These are phyloP conservation scores for Purpureocillium lavendulum DNA, from an alignment of 2,329 filamentous ascomycete species.

Conservation along the genomic window DNA sequence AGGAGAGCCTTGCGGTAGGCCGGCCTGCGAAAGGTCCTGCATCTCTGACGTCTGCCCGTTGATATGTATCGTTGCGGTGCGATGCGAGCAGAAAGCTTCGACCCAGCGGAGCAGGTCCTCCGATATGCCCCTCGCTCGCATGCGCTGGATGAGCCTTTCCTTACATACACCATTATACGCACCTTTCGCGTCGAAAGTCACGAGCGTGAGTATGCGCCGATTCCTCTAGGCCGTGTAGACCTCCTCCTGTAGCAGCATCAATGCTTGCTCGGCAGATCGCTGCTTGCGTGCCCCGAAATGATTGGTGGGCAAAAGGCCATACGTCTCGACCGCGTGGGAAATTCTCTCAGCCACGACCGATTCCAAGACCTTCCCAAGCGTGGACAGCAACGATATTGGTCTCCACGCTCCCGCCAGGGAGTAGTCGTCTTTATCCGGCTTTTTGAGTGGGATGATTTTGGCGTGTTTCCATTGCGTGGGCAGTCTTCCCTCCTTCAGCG, in stretches of 20 bases:
- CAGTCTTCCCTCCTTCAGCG: neutral
- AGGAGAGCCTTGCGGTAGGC: constrained; percentile 22
- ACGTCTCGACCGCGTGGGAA: constrained; percentile 3
- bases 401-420: constrained; percentile 14
- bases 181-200: constrained; percentile 30
- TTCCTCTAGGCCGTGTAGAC: neutral
- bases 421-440: constrained; percentile 13
- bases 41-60: constrained; percentile 11
- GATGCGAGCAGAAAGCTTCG: no score
- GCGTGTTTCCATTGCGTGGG: constrained; percentile 8
- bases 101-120: no score
- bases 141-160: no score
- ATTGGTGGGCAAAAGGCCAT: constrained; percentile 6
- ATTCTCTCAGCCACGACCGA: constrained; percentile 5
- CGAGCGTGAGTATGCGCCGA: constrained; percentile 12
- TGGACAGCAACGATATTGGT: constrained; percentile 17
- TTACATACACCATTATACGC: no score
- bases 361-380: constrained; percentile 14
- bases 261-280: constrained; percentile 8
- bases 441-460: constrained; percentile 8
- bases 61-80: no score
- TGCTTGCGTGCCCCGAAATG: constrained; percentile 7
- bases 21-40: constrained; percentile 8
- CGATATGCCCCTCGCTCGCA: no score
- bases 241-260: constrained; percentile 4